Percentiles rank a stretch among this genome's conserved stretches.
phyloP scores from a whole-genome alignment of 805 yeast species.

The Lipomyces kockii region DNA sequence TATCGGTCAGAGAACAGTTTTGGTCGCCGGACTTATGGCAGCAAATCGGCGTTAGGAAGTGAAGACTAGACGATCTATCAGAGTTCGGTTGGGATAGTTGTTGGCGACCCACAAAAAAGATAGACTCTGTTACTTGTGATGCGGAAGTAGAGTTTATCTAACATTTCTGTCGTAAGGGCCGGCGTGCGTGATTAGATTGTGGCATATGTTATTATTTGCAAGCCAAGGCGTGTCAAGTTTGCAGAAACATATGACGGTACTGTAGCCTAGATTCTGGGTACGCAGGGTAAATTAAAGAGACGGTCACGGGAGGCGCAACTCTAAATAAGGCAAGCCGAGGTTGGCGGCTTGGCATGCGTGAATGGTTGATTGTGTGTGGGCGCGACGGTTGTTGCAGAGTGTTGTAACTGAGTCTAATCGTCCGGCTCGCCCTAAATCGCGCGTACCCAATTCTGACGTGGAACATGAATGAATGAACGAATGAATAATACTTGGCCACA shows the following conservation, averaged over 20 bases:
- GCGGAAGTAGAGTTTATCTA: too few relatives aligned
- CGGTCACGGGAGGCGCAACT: conserved; percentile 2
- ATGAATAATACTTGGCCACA: neutral
- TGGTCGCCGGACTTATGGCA: neutral
- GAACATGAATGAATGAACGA: neutral
- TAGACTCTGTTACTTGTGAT: neutral
- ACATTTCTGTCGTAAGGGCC: too few relatives aligned
- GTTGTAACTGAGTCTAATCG: neutral
- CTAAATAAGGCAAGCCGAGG: neutral
- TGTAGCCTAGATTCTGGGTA: neutral
- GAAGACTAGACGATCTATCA: neutral
- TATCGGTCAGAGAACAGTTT: neutral
- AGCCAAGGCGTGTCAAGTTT: too few relatives aligned
- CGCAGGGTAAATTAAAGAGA: neutral
- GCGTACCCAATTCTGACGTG: neutral
- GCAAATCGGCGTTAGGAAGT: too few relatives aligned
- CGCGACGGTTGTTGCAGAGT: neutral
- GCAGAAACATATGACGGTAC: neutral
- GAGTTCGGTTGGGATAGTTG: neutral
- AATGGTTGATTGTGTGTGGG: neutral
- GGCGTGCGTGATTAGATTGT: too few relatives aligned
- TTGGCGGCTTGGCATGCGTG: conserved; percentile 1
- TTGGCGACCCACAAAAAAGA: too few relatives aligned
- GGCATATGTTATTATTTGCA: too few relatives aligned
- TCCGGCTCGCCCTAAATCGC: neutral